Evolutionary conservation across 148 eudicot species (phyloP).

Genomic region (Bassia scoparia): DNA sequence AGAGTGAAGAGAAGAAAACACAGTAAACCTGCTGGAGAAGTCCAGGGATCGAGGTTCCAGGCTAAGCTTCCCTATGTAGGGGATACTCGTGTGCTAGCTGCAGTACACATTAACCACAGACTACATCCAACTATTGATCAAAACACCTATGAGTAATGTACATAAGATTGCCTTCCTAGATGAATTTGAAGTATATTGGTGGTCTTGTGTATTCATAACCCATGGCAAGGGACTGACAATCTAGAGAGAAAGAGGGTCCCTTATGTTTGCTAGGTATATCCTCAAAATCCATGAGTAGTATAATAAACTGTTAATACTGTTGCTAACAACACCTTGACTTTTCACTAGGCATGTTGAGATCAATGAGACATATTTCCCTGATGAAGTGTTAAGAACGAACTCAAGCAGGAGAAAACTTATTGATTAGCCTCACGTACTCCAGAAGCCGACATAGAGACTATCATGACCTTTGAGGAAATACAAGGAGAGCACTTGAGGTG

Average conservation of each 20-base stretch:
- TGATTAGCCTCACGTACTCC: background rate
- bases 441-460: background rate
- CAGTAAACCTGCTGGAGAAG: background rate
- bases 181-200: background rate
- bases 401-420: no score
- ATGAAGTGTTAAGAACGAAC: background rate
- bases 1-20: constrained; percentile 4
- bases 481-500: no score
- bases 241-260: background rate
- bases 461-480: no score
- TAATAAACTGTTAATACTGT: background rate
- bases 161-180: background rate
- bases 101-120: background rate
- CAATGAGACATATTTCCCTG: background rate
- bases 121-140: background rate
- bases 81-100: background rate
- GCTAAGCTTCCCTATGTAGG: background rate
- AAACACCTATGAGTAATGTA: constrained; percentile 4
- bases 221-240: background rate
- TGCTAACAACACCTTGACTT: background rate
- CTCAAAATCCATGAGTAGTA: background rate
- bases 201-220: background rate
- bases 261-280: background rate
- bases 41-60: background rate
- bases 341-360: background rate